These are phyloP conservation scores for Didymellaceae sp. DNA, from an alignment of 2,329 filamentous ascomycete species.

Conservation along the genomic window DNA sequence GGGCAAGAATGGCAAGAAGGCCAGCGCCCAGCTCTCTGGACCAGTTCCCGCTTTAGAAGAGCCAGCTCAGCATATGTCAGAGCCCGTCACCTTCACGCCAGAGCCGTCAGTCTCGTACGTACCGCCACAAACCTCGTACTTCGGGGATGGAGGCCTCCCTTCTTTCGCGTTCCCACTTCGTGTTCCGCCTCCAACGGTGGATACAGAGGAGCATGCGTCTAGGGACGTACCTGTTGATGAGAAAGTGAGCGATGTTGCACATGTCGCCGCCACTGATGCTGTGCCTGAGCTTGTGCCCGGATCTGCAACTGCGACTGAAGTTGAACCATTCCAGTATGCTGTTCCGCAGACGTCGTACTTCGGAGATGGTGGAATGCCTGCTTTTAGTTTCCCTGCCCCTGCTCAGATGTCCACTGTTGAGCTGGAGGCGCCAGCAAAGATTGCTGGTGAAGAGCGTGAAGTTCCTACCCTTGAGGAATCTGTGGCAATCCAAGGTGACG, in stretches of 20 bases:
- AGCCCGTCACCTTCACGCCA: neutral
- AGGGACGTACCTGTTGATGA: neutral
- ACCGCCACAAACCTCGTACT: neutral
- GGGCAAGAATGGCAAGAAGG: conserved; percentile 35
- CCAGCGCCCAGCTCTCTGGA: conserved; percentile 12
- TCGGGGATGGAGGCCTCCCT: conserved; percentile 2
- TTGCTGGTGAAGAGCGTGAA: no score
- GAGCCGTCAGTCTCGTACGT: neutral
- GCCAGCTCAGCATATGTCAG: neutral
- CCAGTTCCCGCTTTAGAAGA: neutral
- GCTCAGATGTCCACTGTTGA: neutral
- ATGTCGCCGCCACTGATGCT: no score
- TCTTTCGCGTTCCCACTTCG: conserved; percentile 1
- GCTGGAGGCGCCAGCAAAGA: no score
- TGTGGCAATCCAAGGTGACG: neutral
- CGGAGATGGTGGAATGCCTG: conserved; percentile 6
- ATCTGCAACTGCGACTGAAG: neutral
- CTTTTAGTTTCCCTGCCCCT: conserved; percentile 1
- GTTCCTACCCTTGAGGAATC: neutral
- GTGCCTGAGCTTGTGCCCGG: neutral
- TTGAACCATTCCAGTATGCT: neutral
- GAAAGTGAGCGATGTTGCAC: neutral
- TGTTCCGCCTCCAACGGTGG: neutral
- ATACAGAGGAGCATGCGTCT: neutral
- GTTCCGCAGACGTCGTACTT: conserved; percentile 5